These are phyloP conservation scores for Periglandula ipomoeae DNA, from an alignment of 2,329 filamentous ascomycete genomes.

Conservation along the genomic window DNA sequence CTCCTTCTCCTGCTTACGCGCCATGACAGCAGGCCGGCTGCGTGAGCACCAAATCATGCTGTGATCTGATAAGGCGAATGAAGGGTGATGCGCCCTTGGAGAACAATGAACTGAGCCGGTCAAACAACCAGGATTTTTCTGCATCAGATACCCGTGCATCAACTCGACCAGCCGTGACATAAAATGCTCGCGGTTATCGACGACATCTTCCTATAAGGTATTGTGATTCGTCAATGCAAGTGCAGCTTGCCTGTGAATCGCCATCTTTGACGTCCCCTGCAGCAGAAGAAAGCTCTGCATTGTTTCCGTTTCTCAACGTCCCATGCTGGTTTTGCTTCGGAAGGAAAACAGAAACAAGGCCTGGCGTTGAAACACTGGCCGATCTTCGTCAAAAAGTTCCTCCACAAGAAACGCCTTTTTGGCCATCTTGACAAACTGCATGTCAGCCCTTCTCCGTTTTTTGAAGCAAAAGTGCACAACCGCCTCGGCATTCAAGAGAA, in stretches of 20 bases:
- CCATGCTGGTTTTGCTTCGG: slow-evolving; percentile 19
- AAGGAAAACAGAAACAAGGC: slow-evolving; percentile 54
- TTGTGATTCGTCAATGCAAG: neutral
- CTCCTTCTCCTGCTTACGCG: neutral
- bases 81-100: neutral
- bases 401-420: slow-evolving; percentile 56
- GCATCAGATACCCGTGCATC: neutral
- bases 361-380: slow-evolving; percentile 46
- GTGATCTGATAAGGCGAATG: neutral
- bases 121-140: neutral
- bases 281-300: neutral
- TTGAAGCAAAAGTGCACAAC: slow-evolving; percentile 85
- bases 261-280: neutral
- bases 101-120: neutral
- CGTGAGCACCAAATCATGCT: neutral
- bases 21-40: neutral
- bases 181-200: neutral
- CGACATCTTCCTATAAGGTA: too few relatives aligned
- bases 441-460: slow-evolving; percentile 73
- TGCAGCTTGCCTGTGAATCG: neutral
- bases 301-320: neutral
- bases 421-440: slow-evolving; percentile 64
- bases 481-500: slow-evolving; percentile 59
- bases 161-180: too few relatives aligned
- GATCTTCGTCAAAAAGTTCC: slow-evolving; percentile 53